Evolutionary conservation across 2,329 filamentous ascomycete species (phyloP).

Genomic region (Lecanicillium sp.): DNA sequence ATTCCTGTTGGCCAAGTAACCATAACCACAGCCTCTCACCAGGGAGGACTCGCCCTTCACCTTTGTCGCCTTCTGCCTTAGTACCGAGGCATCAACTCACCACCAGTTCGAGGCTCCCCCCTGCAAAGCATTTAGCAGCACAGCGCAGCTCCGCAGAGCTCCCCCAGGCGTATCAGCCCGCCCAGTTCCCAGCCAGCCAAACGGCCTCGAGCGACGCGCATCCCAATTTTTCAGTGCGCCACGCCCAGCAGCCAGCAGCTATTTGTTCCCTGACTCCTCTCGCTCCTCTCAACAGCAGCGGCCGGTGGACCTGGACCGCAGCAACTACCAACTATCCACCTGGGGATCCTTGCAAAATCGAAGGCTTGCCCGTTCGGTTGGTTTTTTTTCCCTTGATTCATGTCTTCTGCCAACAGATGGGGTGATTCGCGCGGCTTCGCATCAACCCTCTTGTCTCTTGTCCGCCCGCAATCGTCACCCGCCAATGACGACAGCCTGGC

Average conservation of each 20-base stretch:
- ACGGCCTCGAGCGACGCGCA: constrained; percentile 17
- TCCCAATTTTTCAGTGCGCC: constrained; percentile 23
- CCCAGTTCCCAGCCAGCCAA: constrained; percentile 14
- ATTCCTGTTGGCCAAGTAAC: no score
- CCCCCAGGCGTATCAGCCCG: no score
- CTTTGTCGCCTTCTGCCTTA: constrained; percentile 18
- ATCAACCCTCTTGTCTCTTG: constrained; percentile 25
- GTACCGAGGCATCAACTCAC: constrained; percentile 17
- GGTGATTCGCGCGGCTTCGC: constrained; percentile 26
- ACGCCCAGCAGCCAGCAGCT: constrained; percentile 18
- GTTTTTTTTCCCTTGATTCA: constrained; percentile 20
- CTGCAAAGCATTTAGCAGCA: no score
- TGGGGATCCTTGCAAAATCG: constrained; percentile 7
- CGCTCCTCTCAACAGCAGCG: no score
- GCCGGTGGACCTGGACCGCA: background rate
- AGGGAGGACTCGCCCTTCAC: background rate
- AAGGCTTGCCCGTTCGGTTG: constrained; percentile 13
- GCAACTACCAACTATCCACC: constrained; percentile 6
- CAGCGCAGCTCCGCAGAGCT: no score
- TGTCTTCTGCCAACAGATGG: constrained; percentile 29
- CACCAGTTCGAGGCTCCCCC: constrained; percentile 3
- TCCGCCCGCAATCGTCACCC: constrained; percentile 22
- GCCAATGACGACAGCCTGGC: constrained; percentile 21
- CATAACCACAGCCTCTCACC: no score
- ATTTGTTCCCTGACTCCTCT: no score